phyloP scores from a whole-genome alignment of 108 stramenopile genomes.

The Skeletonema potamos region DNA sequence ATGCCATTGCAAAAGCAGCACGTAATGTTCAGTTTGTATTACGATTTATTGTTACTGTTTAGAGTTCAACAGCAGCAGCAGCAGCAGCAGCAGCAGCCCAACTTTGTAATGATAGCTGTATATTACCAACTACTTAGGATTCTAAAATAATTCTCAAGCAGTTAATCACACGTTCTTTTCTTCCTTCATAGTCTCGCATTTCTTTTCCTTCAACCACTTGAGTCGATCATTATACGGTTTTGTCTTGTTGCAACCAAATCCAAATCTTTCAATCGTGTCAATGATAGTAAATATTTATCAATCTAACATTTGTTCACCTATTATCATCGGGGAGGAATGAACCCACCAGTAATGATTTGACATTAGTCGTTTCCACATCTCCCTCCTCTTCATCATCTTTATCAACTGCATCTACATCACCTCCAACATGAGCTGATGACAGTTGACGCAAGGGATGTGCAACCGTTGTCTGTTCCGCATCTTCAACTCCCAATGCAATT shows the following conservation, averaged over 20 bases:
- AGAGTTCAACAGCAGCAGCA: too few relatives aligned
- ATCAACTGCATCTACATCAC: neutral
- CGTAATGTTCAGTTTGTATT: too few relatives aligned
- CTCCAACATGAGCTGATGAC: neutral
- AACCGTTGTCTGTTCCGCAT: neutral
- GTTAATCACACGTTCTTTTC: conserved; percentile 38
- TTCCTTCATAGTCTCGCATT: conserved; percentile 16
- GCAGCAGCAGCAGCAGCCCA: too few relatives aligned
- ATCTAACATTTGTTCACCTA: neutral
- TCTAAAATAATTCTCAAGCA: too few relatives aligned
- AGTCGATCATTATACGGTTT: conserved; percentile 15
- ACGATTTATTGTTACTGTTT: too few relatives aligned
- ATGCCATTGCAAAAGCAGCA: too few relatives aligned
- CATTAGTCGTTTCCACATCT: neutral
- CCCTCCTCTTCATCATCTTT: too few relatives aligned
- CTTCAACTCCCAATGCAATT: neutral
- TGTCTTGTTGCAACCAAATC: conserved; percentile 1
- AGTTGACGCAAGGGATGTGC: neutral
- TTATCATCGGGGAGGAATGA: neutral
- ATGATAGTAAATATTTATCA: conserved; percentile 6
- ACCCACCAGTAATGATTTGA: neutral
- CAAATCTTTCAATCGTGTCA: conserved; percentile 17
- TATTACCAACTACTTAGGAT: too few relatives aligned
- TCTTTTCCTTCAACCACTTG: conserved; percentile 21
- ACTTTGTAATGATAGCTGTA: too few relatives aligned